Evolutionary conservation across 495 filamentous ascomycete genomes (phyloP), one percentile per base, ranked within the genome.

Genomic region (Hypoxylon fragiforme): DNA sequence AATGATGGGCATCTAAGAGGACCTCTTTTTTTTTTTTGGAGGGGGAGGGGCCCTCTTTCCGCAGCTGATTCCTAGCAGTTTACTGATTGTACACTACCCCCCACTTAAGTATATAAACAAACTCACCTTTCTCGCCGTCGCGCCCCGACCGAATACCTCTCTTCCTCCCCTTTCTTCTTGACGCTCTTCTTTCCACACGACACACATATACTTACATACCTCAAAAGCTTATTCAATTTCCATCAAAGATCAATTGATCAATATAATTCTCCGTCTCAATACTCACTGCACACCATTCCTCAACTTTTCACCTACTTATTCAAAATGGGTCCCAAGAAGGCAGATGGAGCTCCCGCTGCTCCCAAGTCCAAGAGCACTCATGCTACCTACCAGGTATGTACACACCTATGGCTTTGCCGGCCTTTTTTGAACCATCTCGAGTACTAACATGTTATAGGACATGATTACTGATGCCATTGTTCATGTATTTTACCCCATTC

Each of bases 401-500:
- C 40, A 58, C 40, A 69, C 66, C 44, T n/a, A 51, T 57, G 42
- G 43, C 65, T 50, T 31, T 7, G 44, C 49, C 57, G 52, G 55
- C 21, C 39, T 49, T 22, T 43, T 32, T 42, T 48, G 45, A 63
- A 54, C 35, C 39, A 63, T 50, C 44, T 59, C 30, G 21, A 44
- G 69, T 63, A 62, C 80, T 83, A 68, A 81, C 67, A 46, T 14
- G 6, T 26, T 41, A 51, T 36, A 74, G 84, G 83, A 84, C 57
- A 86, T 86, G 83, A 83, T 86, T 66, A 85, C 80, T 32, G 82
- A 86, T 62, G 83, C 82, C 48, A 85, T 86, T 63, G 60, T 85
- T 66, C 75, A 79, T 72, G 83, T 86, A 77, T 69, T 75, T 80
- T 64, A 19, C 43, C 69, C 67, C 60, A 63, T 66, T 64, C 63